Evolutionary conservation across 1,139 yeast species (phyloP), one percentile per base, ranked within the genome.

Genomic region (Geotrichum candidum): DNA sequence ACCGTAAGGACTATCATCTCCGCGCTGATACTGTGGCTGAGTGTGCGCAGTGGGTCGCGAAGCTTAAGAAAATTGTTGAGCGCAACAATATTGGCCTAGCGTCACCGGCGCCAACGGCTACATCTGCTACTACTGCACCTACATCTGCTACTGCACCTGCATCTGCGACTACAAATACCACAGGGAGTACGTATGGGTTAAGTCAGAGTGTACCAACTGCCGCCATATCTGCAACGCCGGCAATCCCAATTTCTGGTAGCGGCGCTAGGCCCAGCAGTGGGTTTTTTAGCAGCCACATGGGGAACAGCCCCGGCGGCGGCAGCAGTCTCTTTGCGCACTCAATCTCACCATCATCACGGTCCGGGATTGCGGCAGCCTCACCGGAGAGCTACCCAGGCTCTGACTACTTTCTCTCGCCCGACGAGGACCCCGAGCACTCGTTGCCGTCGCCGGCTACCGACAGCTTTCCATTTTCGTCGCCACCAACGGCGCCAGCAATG

Each of bases 1-100:
- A 67, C 64, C 73, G 73, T 45, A 74, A 77, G 62, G 78, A 77
- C 50, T 70, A 77, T 55, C 84, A 83, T 65, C 75, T 83, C 51
- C 73, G 73, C 46, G 78, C 82, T 1, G 73, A 72, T 15, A 74
- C 74, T 54, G 69, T 68, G 6, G 69, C 71, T 3, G 77, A 73
- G 23, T 77, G 77, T 45, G 69, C 73, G 27, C 68, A 69, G 25
- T 84, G 87, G 87, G 74, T 76, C 22, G 67, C 18, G 11, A 10
- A 46, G 3, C 33, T 55, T 15, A 55, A 45, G 29, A 31, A 46
- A 0, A 50, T 23, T 15, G 46, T 54, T 18, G 51, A 58, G 50
- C 55, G 66, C 70, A 83, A 68, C 71, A 81, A 60, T 25, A 15
- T 15, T 13, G n/a, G 18, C 18, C 15, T 41, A 15, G 46, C 46